phyloP scores from a whole-genome alignment of 1,284 basidiomycete genomes.

The Ganoderma meredithae region DNA sequence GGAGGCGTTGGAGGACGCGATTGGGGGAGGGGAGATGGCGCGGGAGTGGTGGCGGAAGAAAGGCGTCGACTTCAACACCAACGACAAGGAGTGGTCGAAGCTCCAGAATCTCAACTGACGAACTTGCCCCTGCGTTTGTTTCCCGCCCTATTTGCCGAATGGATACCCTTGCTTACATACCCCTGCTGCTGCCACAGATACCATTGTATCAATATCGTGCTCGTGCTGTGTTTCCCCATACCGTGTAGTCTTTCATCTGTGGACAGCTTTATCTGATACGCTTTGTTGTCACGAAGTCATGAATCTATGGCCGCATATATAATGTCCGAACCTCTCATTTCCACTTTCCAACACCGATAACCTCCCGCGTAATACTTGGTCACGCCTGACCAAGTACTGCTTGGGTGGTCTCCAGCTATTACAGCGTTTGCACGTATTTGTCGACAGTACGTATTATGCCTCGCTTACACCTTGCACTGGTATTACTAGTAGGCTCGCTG shows the following conservation, averaged over 20 bases:
- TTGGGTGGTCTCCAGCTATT: too few relatives aligned
- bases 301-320: not conserved
- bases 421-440: too few relatives aligned
- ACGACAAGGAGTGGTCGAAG: conserved; percentile 86
- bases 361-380: too few relatives aligned
- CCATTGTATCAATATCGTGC: not conserved
- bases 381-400: too few relatives aligned
- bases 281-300: not conserved
- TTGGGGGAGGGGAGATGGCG: conserved; percentile 74
- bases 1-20: conserved; percentile 85
- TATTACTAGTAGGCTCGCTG: too few relatives aligned
- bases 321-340: too few relatives aligned
- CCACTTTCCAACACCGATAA: too few relatives aligned
- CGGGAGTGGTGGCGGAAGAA: conserved; percentile 81
- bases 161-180: not conserved
- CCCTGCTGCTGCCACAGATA: not conserved
- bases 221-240: not conserved
- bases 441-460: too few relatives aligned
- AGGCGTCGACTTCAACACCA: conserved; percentile 80
- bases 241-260: not conserved
- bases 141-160: not conserved
- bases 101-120: conserved; percentile 67
- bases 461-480: too few relatives aligned
- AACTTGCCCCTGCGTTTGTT: not conserved
- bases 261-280: not conserved